Conservation (phyloP, 2,329 filamentous ascomycete species). For the Falciphora oryzae region DNA sequence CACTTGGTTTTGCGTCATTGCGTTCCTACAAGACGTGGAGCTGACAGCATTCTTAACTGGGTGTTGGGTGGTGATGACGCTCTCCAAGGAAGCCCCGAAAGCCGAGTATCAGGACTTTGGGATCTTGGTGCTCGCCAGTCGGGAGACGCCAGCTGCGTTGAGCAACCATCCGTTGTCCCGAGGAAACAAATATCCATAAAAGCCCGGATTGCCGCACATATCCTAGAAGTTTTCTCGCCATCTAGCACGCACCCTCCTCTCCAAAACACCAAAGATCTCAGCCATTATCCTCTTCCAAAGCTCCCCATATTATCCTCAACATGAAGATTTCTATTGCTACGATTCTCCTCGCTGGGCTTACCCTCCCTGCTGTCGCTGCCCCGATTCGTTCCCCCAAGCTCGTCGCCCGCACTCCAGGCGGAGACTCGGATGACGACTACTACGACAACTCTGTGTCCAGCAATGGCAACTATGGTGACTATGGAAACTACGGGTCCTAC, state of each 20-base stretch:
- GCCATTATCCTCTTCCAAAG: not conserved
- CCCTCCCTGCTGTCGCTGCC: constrained; percentile 10
- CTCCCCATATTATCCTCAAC: not conserved
- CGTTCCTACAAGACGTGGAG: no score
- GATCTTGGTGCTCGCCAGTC: not conserved
- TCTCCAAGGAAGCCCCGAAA: not conserved
- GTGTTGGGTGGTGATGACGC: not conserved
- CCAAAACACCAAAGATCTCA: not conserved
- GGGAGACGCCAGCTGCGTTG: not conserved
- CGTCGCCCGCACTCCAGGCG: not conserved
- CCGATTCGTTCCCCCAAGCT: constrained; percentile 1
- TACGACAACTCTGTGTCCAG: not conserved
- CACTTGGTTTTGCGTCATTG: not conserved
- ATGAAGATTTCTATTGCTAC: constrained; percentile 10
- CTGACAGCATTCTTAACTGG: no score
- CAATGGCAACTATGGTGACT: no score
- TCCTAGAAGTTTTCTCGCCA: not conserved
- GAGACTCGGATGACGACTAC: not conserved
- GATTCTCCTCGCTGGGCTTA: constrained; percentile 10
- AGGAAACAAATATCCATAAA: not conserved
- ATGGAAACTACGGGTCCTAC: not conserved
- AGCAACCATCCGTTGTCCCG: no score
- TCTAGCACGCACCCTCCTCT: not conserved
- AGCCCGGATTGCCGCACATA: not conserved
- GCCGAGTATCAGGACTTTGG: not conserved